A percentile compares a stretch with the other conserved stretches of the same genome.
Evolutionary conservation across 164 flowering plant species (phyloP).

Genomic region (Dillenia turbinata): DNA sequence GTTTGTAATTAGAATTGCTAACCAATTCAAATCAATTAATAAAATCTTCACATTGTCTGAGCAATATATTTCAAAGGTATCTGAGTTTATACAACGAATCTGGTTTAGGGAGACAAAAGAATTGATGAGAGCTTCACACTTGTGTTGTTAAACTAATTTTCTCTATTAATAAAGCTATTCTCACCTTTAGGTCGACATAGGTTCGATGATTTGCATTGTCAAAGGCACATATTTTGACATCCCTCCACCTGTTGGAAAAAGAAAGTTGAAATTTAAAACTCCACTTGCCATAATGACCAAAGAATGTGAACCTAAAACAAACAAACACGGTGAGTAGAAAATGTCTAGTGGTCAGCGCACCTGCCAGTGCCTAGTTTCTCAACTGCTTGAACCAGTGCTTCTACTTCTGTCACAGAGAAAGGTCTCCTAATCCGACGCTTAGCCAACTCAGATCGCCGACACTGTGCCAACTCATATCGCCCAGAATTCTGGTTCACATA

Average conservation of each 20-base stretch:
- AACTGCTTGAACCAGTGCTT: slow-evolving; percentile 96
- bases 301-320: too few species aligned
- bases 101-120: background rate
- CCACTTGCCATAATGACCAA: too few species aligned
- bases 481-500: slow-evolving; percentile 43
- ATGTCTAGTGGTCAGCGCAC: slow-evolving; percentile 23
- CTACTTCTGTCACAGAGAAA: slow-evolving; percentile 94
- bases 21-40: background rate
- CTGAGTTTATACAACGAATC: too few species aligned
- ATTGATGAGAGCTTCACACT: background rate
- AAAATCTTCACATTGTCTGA: background rate
- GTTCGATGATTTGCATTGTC: slow-evolving; percentile 94
- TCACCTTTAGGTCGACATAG: slow-evolving; percentile 97
- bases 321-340: too few species aligned
- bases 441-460: slow-evolving; percentile 46
- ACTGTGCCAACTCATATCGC: too few species aligned
- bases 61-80: too few species aligned
- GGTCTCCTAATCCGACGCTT: slow-evolving; percentile 94
- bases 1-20: too few species aligned
- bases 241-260: slow-evolving; percentile 55
- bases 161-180: background rate
- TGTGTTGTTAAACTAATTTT: background rate
- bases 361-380: slow-evolving; percentile 99
- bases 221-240: slow-evolving; percentile 76
- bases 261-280: background rate